These are phyloP conservation scores for Chlorella sp. DNA, from an alignment of 139 green algal species.

Conservation along the genomic window DNA sequence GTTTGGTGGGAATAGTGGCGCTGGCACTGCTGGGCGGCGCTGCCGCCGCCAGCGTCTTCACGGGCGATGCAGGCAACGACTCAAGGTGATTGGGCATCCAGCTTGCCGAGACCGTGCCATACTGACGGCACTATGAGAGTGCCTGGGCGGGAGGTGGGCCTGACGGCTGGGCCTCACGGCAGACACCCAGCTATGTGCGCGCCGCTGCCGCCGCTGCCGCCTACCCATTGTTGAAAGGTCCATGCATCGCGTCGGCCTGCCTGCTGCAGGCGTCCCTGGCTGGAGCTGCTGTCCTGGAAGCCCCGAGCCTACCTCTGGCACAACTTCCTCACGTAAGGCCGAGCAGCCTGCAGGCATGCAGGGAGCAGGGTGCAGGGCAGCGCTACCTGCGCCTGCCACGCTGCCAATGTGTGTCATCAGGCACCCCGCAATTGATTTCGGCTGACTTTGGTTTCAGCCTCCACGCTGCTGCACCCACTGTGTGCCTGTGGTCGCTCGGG, in stretches of 20 bases:
- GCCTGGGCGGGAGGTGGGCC: background rate
- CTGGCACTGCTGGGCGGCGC: background rate
- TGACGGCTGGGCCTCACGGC: too few relatives aligned
- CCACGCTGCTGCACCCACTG: too few relatives aligned
- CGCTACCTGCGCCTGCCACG: background rate
- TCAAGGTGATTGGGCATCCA: too few relatives aligned
- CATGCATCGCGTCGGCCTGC: background rate
- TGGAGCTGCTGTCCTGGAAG: constrained; percentile 56
- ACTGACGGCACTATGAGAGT: background rate
- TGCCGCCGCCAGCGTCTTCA: background rate
- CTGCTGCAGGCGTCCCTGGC: constrained; percentile 16
- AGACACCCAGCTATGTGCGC: background rate
- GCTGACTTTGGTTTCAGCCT: too few relatives aligned
- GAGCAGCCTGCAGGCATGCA: too few relatives aligned
- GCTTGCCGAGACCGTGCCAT: background rate
- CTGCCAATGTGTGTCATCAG: background rate
- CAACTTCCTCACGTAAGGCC: background rate
- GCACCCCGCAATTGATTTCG: too few relatives aligned
- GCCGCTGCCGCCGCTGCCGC: background rate
- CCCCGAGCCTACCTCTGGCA: constrained; percentile 58
- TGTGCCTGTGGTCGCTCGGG: too few relatives aligned
- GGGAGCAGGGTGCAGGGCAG: background rate
- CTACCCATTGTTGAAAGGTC: background rate
- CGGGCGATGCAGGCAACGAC: background rate
- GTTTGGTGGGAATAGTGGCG: background rate